Evolutionary conservation across 139 green algal species (phyloP).

Genomic region (Tetraselmis chui): DNA sequence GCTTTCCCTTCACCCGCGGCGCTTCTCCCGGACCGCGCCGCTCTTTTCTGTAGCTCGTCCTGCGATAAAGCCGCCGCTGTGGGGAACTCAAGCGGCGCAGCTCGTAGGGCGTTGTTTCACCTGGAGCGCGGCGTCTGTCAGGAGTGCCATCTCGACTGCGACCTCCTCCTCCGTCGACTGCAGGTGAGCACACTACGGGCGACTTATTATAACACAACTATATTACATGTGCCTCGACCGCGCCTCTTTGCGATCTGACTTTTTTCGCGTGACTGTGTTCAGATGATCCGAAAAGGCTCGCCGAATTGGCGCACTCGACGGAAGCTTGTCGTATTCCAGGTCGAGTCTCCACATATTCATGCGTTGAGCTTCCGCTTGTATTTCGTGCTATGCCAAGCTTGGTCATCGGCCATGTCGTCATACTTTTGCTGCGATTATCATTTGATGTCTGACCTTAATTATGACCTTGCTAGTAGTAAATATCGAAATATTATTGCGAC

Average conservation of each 20-base stretch:
- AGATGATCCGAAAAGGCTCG: neutral
- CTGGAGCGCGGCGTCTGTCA: conserved; percentile 67
- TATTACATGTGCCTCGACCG: conserved; percentile 10
- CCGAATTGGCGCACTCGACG: neutral
- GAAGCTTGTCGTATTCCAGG: neutral
- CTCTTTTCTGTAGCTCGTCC: conserved; percentile 32
- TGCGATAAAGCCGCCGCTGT: conserved; percentile 59
- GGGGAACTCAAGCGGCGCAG: conserved; percentile 36
- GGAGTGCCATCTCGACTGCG: conserved; percentile 62
- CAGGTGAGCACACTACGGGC: conserved; percentile 26
- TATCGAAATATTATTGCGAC: conserved; percentile 30
- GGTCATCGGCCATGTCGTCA: too few relatives aligned
- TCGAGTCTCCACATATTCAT: too few relatives aligned
- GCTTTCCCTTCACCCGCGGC: conserved; percentile 6
- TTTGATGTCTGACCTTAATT: too few relatives aligned
- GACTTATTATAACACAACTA: too few relatives aligned
- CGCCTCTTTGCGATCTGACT: too few relatives aligned
- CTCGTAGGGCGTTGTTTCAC: conserved; percentile 53
- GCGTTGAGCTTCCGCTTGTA: too few relatives aligned
- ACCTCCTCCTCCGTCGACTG: conserved; percentile 54
- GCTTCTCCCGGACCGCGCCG: neutral
- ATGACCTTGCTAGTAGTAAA: too few relatives aligned
- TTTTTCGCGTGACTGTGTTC: too few relatives aligned
- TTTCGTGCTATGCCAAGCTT: too few relatives aligned
- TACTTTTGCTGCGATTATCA: too few relatives aligned